These are phyloP conservation scores for Drechslerella coelobrocha DNA, from an alignment of 2,329 filamentous ascomycete species.

Conservation along the genomic window DNA sequence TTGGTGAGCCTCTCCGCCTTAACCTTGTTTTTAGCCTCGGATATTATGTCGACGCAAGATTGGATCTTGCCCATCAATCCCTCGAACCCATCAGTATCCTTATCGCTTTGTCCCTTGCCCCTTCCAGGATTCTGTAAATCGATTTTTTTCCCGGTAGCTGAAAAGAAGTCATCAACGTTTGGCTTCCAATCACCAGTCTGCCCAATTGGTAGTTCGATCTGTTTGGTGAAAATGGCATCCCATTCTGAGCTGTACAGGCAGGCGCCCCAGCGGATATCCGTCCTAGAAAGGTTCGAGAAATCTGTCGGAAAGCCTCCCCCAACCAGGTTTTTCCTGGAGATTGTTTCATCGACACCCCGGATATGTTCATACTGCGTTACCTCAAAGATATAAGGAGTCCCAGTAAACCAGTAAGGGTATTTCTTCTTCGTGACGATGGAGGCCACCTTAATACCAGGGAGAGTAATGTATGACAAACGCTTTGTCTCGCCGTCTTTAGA, in stretches of 20 bases:
- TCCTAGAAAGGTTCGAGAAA: slow-evolving; percentile 43
- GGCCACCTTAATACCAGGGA: slow-evolving; percentile 52
- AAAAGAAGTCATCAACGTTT: slow-evolving; percentile 49
- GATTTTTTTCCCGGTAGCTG: slow-evolving; percentile 39
- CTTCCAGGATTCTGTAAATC: background rate
- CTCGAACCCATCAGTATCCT: slow-evolving; percentile 51
- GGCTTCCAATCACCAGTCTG: slow-evolving; percentile 52
- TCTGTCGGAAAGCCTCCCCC: slow-evolving; percentile 50
- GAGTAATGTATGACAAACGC: slow-evolving; percentile 53
- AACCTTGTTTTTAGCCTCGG: slow-evolving; percentile 39
- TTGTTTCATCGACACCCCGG: slow-evolving; percentile 12
- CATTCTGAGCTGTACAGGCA: slow-evolving; percentile 52
- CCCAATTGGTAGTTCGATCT: slow-evolving; percentile 49
- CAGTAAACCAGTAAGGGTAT: slow-evolving; percentile 53
- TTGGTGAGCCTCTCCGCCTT: slow-evolving; percentile 27
- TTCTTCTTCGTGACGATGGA: slow-evolving; percentile 54
- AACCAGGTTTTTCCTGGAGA: slow-evolving; percentile 29
- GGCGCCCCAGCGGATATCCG: slow-evolving; percentile 54
- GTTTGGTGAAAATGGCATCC: slow-evolving; percentile 52
- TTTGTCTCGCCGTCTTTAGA: slow-evolving; percentile 42
- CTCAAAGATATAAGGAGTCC: slow-evolving; percentile 54
- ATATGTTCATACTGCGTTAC: slow-evolving; percentile 54
- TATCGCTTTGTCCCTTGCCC: slow-evolving; percentile 7
- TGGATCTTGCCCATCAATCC: slow-evolving; percentile 51
- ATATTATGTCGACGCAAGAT: slow-evolving; percentile 51